A percentile compares a stretch with the other conserved stretches of the same genome.
phyloP scores from a whole-genome alignment of 2,329 filamentous ascomycete species.

The Metarhizium rileyi region DNA sequence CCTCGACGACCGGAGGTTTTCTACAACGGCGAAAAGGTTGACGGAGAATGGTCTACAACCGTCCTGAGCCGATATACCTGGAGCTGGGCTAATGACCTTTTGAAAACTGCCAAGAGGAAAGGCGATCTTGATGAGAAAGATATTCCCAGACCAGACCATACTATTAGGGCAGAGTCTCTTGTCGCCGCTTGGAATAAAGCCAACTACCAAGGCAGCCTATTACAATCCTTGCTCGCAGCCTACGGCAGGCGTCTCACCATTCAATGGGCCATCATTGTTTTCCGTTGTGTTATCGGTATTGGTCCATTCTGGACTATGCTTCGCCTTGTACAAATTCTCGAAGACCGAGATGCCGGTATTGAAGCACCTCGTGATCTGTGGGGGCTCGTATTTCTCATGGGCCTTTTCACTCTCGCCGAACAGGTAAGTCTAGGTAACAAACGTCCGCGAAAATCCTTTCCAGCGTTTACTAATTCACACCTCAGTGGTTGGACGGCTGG shows the following conservation, averaged over 20 bases:
- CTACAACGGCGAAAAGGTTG: slow-evolving; percentile 47
- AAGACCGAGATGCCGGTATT: slow-evolving; percentile 38
- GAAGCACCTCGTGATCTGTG: slow-evolving; percentile 45
- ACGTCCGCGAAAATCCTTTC: background rate
- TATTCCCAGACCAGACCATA: slow-evolving; percentile 50
- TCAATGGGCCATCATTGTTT: slow-evolving; percentile 49
- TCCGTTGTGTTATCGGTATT: slow-evolving; percentile 51
- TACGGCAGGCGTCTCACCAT: slow-evolving; percentile 45
- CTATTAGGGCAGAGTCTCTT: slow-evolving; percentile 40
- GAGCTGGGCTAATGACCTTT: slow-evolving; percentile 48
- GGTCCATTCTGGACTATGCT: slow-evolving; percentile 61
- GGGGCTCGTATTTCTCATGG: slow-evolving; percentile 59
- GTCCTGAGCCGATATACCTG: slow-evolving; percentile 55
- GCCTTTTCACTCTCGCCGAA: slow-evolving; percentile 46
- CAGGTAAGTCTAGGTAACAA: slow-evolving; percentile 19
- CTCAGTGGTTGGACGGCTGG: slow-evolving; percentile 51
- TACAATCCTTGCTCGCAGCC: slow-evolving; percentile 48
- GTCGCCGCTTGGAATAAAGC: slow-evolving; percentile 39
- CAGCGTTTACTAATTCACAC: slow-evolving; percentile 7
- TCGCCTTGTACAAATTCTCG: slow-evolving; percentile 54
- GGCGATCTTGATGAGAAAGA: slow-evolving; percentile 52
- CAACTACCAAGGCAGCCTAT: slow-evolving; percentile 41
- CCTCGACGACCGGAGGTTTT: slow-evolving; percentile 61
- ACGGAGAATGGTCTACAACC: slow-evolving; percentile 51
- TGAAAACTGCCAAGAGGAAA: slow-evolving; percentile 45